Evolutionary conservation across 352 stramenopile species (phyloP).

Genomic region (Phytopythium ostracodes): DNA sequence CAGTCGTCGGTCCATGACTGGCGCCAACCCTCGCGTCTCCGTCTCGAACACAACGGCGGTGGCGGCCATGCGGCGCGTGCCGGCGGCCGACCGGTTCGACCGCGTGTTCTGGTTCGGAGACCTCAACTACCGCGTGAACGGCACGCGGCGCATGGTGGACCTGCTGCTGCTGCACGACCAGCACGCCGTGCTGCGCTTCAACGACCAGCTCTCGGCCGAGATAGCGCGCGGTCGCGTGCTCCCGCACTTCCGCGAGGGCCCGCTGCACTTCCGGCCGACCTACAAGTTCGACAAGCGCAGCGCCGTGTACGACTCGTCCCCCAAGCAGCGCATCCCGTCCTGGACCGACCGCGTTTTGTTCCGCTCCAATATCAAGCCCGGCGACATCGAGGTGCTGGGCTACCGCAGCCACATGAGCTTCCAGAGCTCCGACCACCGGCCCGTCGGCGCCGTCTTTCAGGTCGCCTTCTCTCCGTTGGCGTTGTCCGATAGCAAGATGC

Average conservation of each 20-base stretch:
- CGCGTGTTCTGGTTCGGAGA: slow-evolving; percentile 93
- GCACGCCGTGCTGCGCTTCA: slow-evolving; percentile 74
- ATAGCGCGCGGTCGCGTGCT: slow-evolving; percentile 86
- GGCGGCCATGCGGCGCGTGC: slow-evolving; percentile 7
- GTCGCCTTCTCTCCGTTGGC: slow-evolving; percentile 28
- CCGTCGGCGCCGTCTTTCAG: slow-evolving; percentile 62
- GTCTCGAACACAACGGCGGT: not conserved
- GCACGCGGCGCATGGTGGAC: slow-evolving; percentile 88
- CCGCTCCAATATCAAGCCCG: slow-evolving; percentile 43
- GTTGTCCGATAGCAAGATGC: too few relatives aligned
- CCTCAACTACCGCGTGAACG: slow-evolving; percentile 93
- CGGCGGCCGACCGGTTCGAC: slow-evolving; percentile 72
- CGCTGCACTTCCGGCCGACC: slow-evolving; percentile 90
- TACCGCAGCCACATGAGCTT: slow-evolving; percentile 70
- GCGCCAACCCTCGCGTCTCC: not conserved
- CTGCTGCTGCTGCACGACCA: slow-evolving; percentile 62
- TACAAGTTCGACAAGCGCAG: slow-evolving; percentile 96
- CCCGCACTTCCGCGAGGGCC: slow-evolving; percentile 85
- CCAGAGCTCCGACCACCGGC: slow-evolving; percentile 70
- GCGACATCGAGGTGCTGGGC: slow-evolving; percentile 51
- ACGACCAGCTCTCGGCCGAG: slow-evolving; percentile 90
- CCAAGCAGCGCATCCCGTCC: slow-evolving; percentile 93
- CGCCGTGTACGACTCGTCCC: slow-evolving; percentile 91
- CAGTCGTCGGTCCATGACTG: not conserved
- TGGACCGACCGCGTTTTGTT: slow-evolving; percentile 96